A percentile compares a stretch with the other conserved stretches of the same genome.
phyloP scores from a whole-genome alignment of 163 green algal species.

The Coccomyxa subellipsoidea region DNA sequence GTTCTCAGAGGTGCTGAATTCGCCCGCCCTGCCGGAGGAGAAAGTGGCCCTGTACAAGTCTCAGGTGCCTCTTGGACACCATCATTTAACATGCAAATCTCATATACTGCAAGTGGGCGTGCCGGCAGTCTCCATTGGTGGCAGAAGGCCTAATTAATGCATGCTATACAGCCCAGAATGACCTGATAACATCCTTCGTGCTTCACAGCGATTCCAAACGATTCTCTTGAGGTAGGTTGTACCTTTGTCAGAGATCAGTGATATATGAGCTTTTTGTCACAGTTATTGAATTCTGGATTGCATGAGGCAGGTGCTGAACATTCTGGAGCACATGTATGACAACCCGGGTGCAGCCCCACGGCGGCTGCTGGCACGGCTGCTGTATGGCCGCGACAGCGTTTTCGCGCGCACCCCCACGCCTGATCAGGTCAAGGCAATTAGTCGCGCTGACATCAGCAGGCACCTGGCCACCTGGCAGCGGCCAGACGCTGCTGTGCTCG shows the following conservation, averaged over 20 bases:
- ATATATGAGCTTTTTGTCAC: too few relatives aligned
- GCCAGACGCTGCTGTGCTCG: constrained; percentile 74
- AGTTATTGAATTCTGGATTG: too few relatives aligned
- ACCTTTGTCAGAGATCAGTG: too few relatives aligned
- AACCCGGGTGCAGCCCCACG: constrained; percentile 39
- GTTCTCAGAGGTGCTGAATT: constrained; percentile 52
- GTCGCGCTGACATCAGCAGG: constrained; percentile 40
- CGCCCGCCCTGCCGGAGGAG: constrained; percentile 54
- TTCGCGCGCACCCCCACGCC: constrained; percentile 66
- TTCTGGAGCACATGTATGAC: constrained; percentile 67
- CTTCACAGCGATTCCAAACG: too few relatives aligned
- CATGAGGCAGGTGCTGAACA: constrained; percentile 45
- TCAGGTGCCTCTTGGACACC: constrained; percentile 48
- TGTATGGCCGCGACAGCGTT: constrained; percentile 74
- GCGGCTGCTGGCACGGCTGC: constrained; percentile 61
- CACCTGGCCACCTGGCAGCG: constrained; percentile 58
- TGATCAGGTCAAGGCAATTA: constrained; percentile 39
- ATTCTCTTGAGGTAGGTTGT: too few relatives aligned
- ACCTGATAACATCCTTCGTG: too few relatives aligned
- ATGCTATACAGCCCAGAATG: too few relatives aligned
- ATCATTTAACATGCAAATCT: too few relatives aligned
- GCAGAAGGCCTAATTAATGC: too few relatives aligned
- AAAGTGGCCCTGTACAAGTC: constrained; percentile 56
- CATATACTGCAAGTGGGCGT: background rate
- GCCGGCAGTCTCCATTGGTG: background rate